Evolutionary conservation across 1,139 yeast genomes (phyloP).

Genomic region (Arxiozyma telluris): DNA sequence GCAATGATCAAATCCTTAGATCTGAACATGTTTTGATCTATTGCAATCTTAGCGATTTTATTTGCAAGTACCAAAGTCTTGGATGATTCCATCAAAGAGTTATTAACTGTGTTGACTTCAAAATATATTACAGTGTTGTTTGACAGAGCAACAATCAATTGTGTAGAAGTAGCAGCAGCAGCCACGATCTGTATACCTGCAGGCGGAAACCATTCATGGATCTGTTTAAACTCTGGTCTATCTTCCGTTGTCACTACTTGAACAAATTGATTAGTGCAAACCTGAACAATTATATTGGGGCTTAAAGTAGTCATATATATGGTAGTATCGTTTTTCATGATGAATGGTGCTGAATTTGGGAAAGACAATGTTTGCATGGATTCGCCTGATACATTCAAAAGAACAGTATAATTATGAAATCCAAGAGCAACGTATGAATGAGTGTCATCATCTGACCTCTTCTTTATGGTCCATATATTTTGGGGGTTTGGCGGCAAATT

Average conservation of each 20-base stretch:
- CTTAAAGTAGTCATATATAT: slow-evolving; percentile 68
- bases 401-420: slow-evolving; percentile 19
- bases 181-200: slow-evolving; percentile 57
- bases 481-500: slow-evolving; percentile 22
- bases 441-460: slow-evolving; percentile 36
- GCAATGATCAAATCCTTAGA: slow-evolving; percentile 62
- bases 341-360: slow-evolving; percentile 48
- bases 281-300: slow-evolving; percentile 52
- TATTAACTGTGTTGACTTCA: slow-evolving; percentile 48
- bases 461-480: slow-evolving; percentile 29
- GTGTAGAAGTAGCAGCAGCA: slow-evolving; percentile 58
- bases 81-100: slow-evolving; percentile 23
- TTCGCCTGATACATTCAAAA: slow-evolving; percentile 30
- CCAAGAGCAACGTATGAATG: slow-evolving; percentile 36
- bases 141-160: slow-evolving; percentile 61
- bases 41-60: slow-evolving; percentile 33
- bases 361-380: slow-evolving; percentile 66
- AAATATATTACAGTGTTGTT: slow-evolving; percentile 74
- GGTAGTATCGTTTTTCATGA: slow-evolving; percentile 50
- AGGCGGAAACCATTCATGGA: slow-evolving; percentile 76
- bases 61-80: slow-evolving; percentile 2
- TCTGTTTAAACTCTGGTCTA: slow-evolving; percentile 6
- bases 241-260: slow-evolving; percentile 36
- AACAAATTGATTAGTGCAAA: slow-evolving; percentile 64
- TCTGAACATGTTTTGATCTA: slow-evolving; percentile 26